A percentile compares a stretch with the other conserved stretches of the same genome.
These are phyloP conservation scores for Benincasa hispida DNA, from an alignment of 306 rosid genomes.

Conservation along the genomic window DNA sequence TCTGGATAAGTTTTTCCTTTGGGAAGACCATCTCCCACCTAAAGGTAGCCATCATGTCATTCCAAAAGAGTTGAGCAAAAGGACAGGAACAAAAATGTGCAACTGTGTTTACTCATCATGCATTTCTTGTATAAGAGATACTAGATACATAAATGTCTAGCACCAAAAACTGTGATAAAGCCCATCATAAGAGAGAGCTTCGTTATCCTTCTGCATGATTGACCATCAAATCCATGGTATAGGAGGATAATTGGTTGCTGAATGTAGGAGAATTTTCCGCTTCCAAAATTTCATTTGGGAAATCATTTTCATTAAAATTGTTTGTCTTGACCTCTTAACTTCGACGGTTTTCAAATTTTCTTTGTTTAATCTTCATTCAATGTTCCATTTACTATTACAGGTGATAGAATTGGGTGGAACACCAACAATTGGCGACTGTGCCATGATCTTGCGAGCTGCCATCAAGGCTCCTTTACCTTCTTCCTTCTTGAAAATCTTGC, in stretches of 20 bases:
- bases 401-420: conserved; percentile 81
- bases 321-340: not conserved
- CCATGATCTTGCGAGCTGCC: conserved; percentile 81
- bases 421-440: conserved; percentile 91
- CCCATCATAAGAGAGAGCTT: not conserved
- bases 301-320: not conserved
- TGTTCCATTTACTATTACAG: conserved; percentile 23
- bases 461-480: conserved; percentile 78
- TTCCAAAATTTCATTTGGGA: not conserved
- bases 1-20: not conserved
- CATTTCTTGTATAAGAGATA: not conserved
- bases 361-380: not conserved
- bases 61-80: not conserved
- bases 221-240: not conserved
- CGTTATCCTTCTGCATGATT: not conserved
- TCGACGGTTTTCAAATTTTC: conserved; percentile 1
- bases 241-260: not conserved
- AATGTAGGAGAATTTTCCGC: not conserved
- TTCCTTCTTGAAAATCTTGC: conserved; percentile 78
- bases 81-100: not conserved
- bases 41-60: not conserved
- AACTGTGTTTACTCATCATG: not conserved
- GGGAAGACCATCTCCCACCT: not conserved
- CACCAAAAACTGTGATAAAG: not conserved
- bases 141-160: not conserved